phyloP scores from a whole-genome alignment of 495 filamentous ascomycete genomes.

The Hyaloscypha bicolor region DNA sequence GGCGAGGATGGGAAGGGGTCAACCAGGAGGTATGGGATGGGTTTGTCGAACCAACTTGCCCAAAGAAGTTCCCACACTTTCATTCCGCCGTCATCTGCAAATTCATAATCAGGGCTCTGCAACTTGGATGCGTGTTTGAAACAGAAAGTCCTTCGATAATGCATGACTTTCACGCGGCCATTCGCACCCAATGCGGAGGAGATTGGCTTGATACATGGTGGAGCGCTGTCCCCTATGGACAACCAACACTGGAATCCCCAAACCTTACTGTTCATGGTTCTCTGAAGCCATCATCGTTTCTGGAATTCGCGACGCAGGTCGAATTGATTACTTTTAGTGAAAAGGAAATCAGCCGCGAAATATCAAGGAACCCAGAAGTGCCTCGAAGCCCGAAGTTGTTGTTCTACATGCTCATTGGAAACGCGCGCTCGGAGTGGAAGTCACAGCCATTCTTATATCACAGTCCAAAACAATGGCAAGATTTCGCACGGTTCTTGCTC shows the following conservation, averaged over 20 bases:
- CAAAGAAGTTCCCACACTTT: neutral
- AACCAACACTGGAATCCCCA: neutral
- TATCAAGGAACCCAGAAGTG: constrained; percentile 3
- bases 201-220: neutral
- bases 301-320: constrained; percentile 2
- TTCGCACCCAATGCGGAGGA: neutral
- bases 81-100: neutral
- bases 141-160: neutral
- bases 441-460: neutral
- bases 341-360: neutral
- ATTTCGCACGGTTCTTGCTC: neutral
- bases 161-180: neutral
- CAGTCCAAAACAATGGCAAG: neutral
- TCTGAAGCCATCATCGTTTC: neutral
- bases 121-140: neutral
- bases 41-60: neutral
- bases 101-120: neutral
- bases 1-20: neutral
- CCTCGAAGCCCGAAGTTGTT: neutral
- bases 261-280: neutral
- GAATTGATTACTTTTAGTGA: constrained; percentile 2
- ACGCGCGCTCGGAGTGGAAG: neutral
- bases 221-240: neutral
- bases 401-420: neutral
- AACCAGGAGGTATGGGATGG: too few relatives aligned